Evolutionary conservation across 1,284 basidiomycete genomes (phyloP), one percentile per base, ranked within the genome.

Genomic region (Trametes pubescens): DNA sequence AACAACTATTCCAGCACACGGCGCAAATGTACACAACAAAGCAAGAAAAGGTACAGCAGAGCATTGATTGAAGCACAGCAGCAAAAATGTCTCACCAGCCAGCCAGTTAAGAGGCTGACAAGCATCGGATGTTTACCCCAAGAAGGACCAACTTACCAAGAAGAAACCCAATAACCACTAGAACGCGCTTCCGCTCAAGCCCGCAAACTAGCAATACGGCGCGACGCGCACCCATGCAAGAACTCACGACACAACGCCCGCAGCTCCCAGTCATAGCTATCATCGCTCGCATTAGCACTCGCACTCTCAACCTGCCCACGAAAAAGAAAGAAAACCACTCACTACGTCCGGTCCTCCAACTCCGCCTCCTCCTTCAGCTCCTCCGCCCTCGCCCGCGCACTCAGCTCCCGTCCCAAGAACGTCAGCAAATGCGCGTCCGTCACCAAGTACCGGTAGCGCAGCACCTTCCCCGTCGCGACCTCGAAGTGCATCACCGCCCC

Each of bases 321-420:
- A 38, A 16, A 51, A 3, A 24, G 37, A 14, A 16, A 34, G 13
- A 40, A n/a, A n/a, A n/a, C n/a, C 56, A 64, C 67, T 64, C 51
- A 68, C 67, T 51, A 68, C 29, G 61, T 64, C 62, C 64, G 57
- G 29, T 68, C 67, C 64, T 68, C 67, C 7, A 68, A 35, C 61
- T 61, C 52, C 40, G 48, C 13, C 35, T 37, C 22, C 59, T 26
- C 53, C 57, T 65, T 68, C 43, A 58, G 37, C 52, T 64, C 59
- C 64, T 68, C 66, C 32, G 51, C 56, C n/a, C 59, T 13, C 44
- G 54, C 38, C 34, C 64, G 34, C 56, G 47, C 56, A n/a, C 47
- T 34, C n/a, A 65, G 54, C 59, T 48, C 60, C 53, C 29, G 32
- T 21, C 32, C 51, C 18, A 68, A 51, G 35, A 56, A 58, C 48